Conservation (phyloP, 768 basidiomycete genomes). For the Hypsizygus marmoreus region DNA sequence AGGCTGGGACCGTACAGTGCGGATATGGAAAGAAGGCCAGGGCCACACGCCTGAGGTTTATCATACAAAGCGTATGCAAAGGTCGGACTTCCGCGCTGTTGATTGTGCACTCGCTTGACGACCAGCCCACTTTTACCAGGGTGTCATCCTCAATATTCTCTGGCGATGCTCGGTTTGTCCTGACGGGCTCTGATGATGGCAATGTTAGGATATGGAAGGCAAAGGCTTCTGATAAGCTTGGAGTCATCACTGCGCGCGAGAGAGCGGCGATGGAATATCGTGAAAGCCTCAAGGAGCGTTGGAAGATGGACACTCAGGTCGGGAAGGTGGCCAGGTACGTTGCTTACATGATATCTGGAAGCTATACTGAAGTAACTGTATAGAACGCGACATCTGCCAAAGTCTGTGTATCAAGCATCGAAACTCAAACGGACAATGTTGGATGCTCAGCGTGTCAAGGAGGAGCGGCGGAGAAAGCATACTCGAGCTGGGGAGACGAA, state of each 20-base stretch:
- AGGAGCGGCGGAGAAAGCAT: slow-evolving; percentile 89
- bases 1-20: slow-evolving; percentile 92
- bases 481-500: slow-evolving; percentile 83
- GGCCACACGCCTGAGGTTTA: slow-evolving; percentile 88
- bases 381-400: slow-evolving; percentile 83
- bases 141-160: slow-evolving; percentile 90
- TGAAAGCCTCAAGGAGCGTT: slow-evolving; percentile 82
- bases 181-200: slow-evolving; percentile 92
- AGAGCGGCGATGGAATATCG: slow-evolving; percentile 92
- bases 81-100: too few species aligned
- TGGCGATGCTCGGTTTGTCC: slow-evolving; percentile 86
- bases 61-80: slow-evolving; percentile 99
- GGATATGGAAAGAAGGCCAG: slow-evolving; percentile 88
- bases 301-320: slow-evolving; percentile 84
- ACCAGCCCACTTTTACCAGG: too few species aligned
- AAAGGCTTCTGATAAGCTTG: slow-evolving; percentile 88
- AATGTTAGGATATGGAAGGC: slow-evolving; percentile 96
- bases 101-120: too few species aligned
- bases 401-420: slow-evolving; percentile 84
- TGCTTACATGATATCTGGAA: too few species aligned
- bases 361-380: slow-evolving; percentile 6
- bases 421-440: slow-evolving; percentile 93
- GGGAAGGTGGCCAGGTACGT: slow-evolving; percentile 78
- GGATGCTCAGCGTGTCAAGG: slow-evolving; percentile 86
- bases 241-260: slow-evolving; percentile 87